Conservation (phyloP, 495 filamentous ascomycete species). For the Penicillium alfredii region DNA sequence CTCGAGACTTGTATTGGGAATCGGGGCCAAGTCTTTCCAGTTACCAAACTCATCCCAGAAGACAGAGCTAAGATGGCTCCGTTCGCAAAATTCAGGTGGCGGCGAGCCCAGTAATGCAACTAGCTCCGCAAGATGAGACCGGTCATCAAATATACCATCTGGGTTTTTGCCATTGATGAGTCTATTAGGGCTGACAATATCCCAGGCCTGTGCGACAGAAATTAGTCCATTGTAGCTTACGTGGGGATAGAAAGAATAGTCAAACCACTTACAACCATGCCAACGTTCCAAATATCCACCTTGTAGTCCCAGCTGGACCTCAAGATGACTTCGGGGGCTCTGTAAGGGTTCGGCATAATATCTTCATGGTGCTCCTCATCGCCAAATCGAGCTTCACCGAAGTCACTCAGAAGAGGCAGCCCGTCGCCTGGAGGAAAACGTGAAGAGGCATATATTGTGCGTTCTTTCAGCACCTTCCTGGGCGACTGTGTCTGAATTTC, state of each 20-base stretch:
- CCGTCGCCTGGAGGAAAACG: constrained; percentile 25
- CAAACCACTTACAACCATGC: too few species aligned
- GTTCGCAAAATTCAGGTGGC: constrained; percentile 25
- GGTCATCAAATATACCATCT: constrained; percentile 17
- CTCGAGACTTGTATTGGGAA: constrained; percentile 13
- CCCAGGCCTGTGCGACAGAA: too few species aligned
- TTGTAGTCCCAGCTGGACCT: constrained; percentile 37
- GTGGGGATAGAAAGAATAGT: too few species aligned
- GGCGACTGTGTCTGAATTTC: too few species aligned
- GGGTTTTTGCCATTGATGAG: constrained; percentile 5
- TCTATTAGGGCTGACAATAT: constrained; percentile 10
- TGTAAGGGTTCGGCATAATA: constrained; percentile 37
- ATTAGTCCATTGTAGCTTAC: too few species aligned
- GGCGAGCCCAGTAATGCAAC: constrained; percentile 38
- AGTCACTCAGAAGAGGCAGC: constrained; percentile 56
- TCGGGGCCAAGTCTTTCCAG: constrained; percentile 17
- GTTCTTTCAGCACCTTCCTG: too few species aligned
- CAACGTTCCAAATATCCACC: constrained; percentile 48
- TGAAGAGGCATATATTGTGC: constrained; percentile 36
- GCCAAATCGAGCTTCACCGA: constrained; percentile 69
- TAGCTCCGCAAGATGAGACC: constrained; percentile 33
- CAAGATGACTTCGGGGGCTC: constrained; percentile 46
- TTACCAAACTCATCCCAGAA: constrained; percentile 21
- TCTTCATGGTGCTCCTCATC: constrained; percentile 24
- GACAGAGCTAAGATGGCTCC: constrained; percentile 12